Conservation (phyloP, 768 basidiomycete species). For the Phylloporus arenicola region DNA sequence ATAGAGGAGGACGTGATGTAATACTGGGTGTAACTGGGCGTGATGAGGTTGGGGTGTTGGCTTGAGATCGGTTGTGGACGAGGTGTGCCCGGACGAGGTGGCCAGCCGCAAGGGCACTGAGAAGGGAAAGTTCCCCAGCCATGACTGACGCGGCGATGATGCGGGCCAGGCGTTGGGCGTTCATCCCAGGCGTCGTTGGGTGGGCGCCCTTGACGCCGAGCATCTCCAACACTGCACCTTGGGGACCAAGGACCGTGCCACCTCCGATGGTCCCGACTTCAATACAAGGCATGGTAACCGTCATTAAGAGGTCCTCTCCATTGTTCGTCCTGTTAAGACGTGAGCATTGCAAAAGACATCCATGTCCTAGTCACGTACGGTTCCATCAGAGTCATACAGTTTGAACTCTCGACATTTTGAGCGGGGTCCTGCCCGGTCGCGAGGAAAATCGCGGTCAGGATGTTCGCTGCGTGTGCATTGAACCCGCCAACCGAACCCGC, state of each 20-base stretch:
- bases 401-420: conserved; percentile 97
- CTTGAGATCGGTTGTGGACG: conserved; percentile 82
- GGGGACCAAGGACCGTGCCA: conserved; percentile 88
- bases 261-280: conserved; percentile 98
- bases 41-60: conserved; percentile 68
- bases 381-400: conserved; percentile 99
- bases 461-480: conserved; percentile 98
- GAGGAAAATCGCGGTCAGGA: conserved; percentile 90
- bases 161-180: conserved; percentile 84
- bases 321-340: conserved; percentile 61
- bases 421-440: conserved; percentile 99
- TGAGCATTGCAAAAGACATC: conserved; percentile 2
- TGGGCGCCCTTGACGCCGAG: conserved; percentile 91
- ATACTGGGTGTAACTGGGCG: conserved; percentile 56
- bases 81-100: conserved; percentile 93
- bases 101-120: conserved; percentile 90
- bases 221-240: conserved; percentile 87
- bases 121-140: conserved; percentile 92
- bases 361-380: conserved; percentile 50
- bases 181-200: conserved; percentile 77
- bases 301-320: conserved; percentile 87
- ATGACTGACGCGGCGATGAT: conserved; percentile 91
- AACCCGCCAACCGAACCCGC: conserved; percentile 97
- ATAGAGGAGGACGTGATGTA: conserved; percentile 15
- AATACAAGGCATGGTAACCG: conserved; percentile 96